Conservation (phyloP, 106 monocot species). For the Allium cepa region DNA sequence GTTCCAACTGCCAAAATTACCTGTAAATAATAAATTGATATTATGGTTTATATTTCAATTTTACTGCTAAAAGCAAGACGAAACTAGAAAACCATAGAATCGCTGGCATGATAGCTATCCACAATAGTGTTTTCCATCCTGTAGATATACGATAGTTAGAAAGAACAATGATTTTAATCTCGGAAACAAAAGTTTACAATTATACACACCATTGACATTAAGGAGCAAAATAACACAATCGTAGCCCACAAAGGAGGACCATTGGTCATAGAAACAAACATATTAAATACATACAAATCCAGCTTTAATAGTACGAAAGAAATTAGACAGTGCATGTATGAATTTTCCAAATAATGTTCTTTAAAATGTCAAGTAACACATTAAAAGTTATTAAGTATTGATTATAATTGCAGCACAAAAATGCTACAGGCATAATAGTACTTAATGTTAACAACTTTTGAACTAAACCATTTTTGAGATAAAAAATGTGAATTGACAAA, state of each 20-base stretch:
- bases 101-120: constrained; percentile 54
- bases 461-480: neutral
- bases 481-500: too few relatives aligned
- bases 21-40: neutral
- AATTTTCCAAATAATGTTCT: too few relatives aligned
- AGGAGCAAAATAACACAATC: constrained; percentile 57
- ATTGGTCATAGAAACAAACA: constrained; percentile 7
- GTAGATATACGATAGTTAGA: neutral
- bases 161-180: too few relatives aligned
- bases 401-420: too few relatives aligned
- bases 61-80: too few relatives aligned
- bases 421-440: neutral
- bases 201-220: constrained; percentile 52
- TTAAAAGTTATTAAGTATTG: too few relatives aligned
- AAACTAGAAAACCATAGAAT: constrained; percentile 32
- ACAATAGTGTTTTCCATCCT: constrained; percentile 62
- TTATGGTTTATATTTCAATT: neutral
- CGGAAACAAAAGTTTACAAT: neutral
- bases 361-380: too few relatives aligned
- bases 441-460: neutral
- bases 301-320: neutral
- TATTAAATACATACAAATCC: neutral
- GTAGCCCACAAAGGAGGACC: constrained; percentile 69
- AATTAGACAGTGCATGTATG: neutral
- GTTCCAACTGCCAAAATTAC: constrained; percentile 13